Percentiles rank a stretch among this genome's conserved stretches.
Evolutionary conservation across 2,329 filamentous ascomycete genomes (phyloP).

Genomic region (Fusarium sp.): DNA sequence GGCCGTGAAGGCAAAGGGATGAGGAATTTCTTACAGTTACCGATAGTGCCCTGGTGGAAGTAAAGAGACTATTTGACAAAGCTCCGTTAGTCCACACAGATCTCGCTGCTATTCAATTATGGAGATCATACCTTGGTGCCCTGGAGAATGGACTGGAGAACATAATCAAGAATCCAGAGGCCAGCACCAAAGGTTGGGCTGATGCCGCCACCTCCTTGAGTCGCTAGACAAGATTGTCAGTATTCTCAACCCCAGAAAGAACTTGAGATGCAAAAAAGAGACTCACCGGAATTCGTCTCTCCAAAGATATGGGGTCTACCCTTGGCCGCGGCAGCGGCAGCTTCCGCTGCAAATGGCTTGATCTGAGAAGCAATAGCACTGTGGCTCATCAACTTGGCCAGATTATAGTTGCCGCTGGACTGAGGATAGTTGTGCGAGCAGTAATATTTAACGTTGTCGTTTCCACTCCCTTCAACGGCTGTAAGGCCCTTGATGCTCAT

Average conservation of each 20-base stretch:
- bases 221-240: slow-evolving; percentile 39
- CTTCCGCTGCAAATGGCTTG: slow-evolving; percentile 50
- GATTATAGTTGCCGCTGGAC: slow-evolving; percentile 47
- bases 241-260: background rate
- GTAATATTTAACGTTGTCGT: slow-evolving; percentile 54
- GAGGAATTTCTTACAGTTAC: slow-evolving; percentile 55
- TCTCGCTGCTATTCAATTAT: background rate
- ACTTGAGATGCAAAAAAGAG: background rate
- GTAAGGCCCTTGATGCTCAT: slow-evolving; percentile 53
- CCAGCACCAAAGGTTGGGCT: slow-evolving; percentile 55
- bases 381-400: slow-evolving; percentile 56
- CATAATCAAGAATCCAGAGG: slow-evolving; percentile 56
- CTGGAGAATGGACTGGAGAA: slow-evolving; percentile 46
- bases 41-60: slow-evolving; percentile 65
- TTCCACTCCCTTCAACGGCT: slow-evolving; percentile 50
- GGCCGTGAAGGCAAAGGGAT: fast-evolving
- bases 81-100: background rate
- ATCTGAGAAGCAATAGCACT: slow-evolving; percentile 53
- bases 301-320: slow-evolving; percentile 57
- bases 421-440: slow-evolving; percentile 61
- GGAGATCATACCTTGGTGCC: slow-evolving; percentile 34
- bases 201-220: slow-evolving; percentile 53
- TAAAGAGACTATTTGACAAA: slow-evolving; percentile 45
- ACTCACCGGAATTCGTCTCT: slow-evolving; percentile 55
- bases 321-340: slow-evolving; percentile 49